Evolutionary conservation across 2,329 filamentous ascomycete species (phyloP).

Genomic region (Neophaeococcomyces mojaviensis): DNA sequence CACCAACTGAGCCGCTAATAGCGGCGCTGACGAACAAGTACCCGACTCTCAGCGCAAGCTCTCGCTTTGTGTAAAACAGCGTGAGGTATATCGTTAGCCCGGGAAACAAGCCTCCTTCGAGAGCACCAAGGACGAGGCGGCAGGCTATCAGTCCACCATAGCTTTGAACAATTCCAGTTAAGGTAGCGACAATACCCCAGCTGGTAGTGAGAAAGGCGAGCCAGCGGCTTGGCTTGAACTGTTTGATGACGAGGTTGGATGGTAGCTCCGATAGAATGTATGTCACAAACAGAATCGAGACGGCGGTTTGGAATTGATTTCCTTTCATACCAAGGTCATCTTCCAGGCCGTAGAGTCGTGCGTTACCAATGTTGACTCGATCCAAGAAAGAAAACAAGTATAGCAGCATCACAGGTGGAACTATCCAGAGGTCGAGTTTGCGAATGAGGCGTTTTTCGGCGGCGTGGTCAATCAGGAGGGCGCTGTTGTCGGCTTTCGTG

Average conservation of each 20-base stretch:
- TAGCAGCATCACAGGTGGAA: constrained; percentile 34
- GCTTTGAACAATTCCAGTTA: constrained; percentile 44
- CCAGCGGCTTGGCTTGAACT: constrained; percentile 44
- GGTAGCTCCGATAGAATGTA: constrained; percentile 33
- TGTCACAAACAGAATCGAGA: constrained; percentile 62
- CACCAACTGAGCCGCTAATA: constrained; percentile 46
- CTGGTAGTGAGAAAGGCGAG: constrained; percentile 31
- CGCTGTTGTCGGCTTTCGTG: constrained; percentile 1
- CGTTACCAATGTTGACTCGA: constrained; percentile 42
- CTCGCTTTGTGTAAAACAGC: constrained; percentile 39
- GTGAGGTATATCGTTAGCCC: constrained; percentile 40
- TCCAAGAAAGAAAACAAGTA: constrained; percentile 59
- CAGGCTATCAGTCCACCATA: constrained; percentile 40
- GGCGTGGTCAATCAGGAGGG: constrained; percentile 16
- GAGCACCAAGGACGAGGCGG: constrained; percentile 38
- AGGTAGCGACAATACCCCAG: constrained; percentile 45
- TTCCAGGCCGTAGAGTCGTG: constrained; percentile 38
- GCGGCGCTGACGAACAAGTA: constrained; percentile 41
- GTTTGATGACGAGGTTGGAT: constrained; percentile 39
- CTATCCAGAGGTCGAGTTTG: constrained; percentile 35
- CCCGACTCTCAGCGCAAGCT: constrained; percentile 37
- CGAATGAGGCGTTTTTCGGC: constrained; percentile 25
- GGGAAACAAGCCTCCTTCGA: constrained; percentile 37
- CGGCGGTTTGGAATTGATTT: constrained; percentile 57
- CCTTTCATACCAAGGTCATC: constrained; percentile 35